Evolutionary conservation across 1,284 basidiomycete genomes (phyloP).

Genomic region (Moesziomyces aphidis): DNA sequence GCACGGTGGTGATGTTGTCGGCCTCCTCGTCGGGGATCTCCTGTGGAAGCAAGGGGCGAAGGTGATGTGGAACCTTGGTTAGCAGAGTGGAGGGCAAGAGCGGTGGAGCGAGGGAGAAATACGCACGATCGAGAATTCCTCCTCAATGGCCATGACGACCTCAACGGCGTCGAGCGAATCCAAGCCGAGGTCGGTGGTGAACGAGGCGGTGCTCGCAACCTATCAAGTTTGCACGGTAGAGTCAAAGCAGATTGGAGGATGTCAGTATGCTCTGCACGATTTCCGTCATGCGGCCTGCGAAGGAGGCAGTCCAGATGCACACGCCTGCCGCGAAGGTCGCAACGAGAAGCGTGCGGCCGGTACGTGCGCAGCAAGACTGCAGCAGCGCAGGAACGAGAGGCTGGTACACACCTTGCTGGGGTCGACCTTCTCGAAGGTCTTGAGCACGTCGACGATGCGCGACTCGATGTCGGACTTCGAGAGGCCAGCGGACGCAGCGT

Average conservation of each 20-base stretch:
- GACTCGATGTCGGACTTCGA: slow-evolving; percentile 81
- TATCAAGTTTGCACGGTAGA: slow-evolving; percentile 66
- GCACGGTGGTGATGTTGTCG: slow-evolving; percentile 95
- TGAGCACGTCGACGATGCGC: slow-evolving; percentile 88
- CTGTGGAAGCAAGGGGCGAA: slow-evolving; percentile 69
- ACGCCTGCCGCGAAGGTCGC: no score
- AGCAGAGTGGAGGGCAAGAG: not conserved
- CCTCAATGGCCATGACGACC: slow-evolving; percentile 99
- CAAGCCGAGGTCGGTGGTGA: slow-evolving; percentile 88
- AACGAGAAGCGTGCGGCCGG: not conserved
- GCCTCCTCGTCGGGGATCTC: slow-evolving; percentile 98
- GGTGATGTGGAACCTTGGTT: not conserved
- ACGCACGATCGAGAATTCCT: slow-evolving; percentile 75
- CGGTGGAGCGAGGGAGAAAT: not conserved
- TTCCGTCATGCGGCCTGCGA: no score
- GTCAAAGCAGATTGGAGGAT: not conserved
- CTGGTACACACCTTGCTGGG: slow-evolving; percentile 73
- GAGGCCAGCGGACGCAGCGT: slow-evolving; percentile 81
- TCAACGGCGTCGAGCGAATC: slow-evolving; percentile 98
- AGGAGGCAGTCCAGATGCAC: no score
- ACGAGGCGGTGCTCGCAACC: slow-evolving; percentile 81
- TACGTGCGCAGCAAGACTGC: not conserved
- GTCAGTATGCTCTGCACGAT: slow-evolving; percentile 2
- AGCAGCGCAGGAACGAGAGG: not conserved
- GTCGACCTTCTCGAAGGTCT: slow-evolving; percentile 95